Evolutionary conservation across 352 stramenopile species (phyloP), one percentile per base, ranked within the genome.

Genomic region (Halophytophthora polymorphica): DNA sequence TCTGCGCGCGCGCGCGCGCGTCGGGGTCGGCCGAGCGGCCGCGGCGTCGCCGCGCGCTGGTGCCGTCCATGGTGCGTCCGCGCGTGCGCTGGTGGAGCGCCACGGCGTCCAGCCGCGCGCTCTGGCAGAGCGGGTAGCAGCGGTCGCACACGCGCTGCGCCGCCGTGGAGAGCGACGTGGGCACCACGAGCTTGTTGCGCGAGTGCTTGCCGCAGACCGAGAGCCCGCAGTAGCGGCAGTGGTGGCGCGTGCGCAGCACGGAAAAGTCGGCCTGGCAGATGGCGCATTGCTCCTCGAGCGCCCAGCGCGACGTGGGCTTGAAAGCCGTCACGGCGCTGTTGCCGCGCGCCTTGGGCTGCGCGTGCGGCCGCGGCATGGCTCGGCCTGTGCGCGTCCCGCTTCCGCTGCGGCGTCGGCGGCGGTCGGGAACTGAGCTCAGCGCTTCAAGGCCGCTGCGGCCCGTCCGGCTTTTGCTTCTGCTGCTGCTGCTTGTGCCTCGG

Each of bases 141-240:
- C 55, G 51, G 48, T 91, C 77, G 53, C 83, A 93, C 34, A 90
- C 80, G 49, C 83, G 83, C 62, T 93, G 83, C 25, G 64, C 56
- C 39, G 72, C 60, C 45, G 74, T 69, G 6, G 80, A 89, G 28
- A 88, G 72, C 50, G 77, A 88, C 19, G 72, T 71, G 33, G 77
- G 76, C 48, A 93, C 69, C 19, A 86, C 53, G 13, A 78, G 76
- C 58, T 75, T 77, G 66, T 86, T 75, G 39, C 59, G 58, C 53
- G 78, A 90, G 67, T 93, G 83, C 34, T 76, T 83, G 34, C 69
- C 64, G 58, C 83, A 93, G 17, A 93, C 82, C 7, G 80, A 93
- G 22, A 67, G 46, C 43, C 83, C 83, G 45, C 83, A 93, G 54
- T 82, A 63, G 31, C 83, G 78, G 57, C 83, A 93, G 61, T 93